Percentiles rank a stretch among this genome's conserved stretches.
phyloP scores from a whole-genome alignment of 495 filamentous ascomycete genomes.

The Glonium stellatum region DNA sequence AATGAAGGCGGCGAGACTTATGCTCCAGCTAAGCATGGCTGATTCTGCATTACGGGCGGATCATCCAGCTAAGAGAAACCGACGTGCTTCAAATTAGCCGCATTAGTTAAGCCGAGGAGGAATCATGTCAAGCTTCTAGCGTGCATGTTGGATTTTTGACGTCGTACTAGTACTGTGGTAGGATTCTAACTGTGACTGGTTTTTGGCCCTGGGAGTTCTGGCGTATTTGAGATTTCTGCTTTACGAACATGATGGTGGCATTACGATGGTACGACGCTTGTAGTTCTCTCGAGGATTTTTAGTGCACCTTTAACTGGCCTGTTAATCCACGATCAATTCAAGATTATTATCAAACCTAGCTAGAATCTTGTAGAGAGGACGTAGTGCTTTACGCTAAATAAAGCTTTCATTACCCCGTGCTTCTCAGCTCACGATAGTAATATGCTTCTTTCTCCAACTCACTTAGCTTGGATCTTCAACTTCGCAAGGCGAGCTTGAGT shows the following conservation, averaged over 20 bases:
- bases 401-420: not conserved
- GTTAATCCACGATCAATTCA: not conserved
- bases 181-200: not conserved
- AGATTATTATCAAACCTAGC: not conserved
- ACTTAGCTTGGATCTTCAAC: slow-evolving; percentile 35
- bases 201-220: not conserved
- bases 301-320: not conserved
- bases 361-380: not conserved
- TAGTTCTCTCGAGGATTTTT: not conserved
- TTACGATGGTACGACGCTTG: not conserved
- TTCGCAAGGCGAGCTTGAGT: slow-evolving; percentile 28
- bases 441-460: not conserved
- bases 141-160: not conserved
- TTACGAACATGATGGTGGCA: not conserved
- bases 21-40: slow-evolving; percentile 14
- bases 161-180: too few species aligned
- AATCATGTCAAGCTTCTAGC: not conserved
- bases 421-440: not conserved
- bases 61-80: slow-evolving; percentile 18
- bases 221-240: not conserved
- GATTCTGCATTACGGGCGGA: not conserved
- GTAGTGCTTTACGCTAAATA: not conserved
- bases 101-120: not conserved
- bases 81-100: slow-evolving; percentile 16
- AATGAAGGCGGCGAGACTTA: slow-evolving; percentile 20